These are phyloP conservation scores for Crithidia sp. DNA, from an alignment of 208 protist species.

Conservation along the genomic window DNA sequence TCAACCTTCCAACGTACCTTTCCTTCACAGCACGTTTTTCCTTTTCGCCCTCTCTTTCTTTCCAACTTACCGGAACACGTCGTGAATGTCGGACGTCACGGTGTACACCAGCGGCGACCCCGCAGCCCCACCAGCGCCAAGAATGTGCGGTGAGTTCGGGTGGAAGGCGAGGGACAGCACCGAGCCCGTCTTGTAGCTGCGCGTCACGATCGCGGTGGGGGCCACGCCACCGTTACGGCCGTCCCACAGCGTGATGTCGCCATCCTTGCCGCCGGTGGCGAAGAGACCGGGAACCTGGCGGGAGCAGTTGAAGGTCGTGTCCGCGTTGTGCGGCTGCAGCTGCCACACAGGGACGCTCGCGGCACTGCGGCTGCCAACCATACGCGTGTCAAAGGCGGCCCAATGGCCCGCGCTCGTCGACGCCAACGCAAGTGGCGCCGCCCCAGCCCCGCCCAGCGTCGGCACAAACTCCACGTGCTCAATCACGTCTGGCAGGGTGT, in stretches of 20 bases:
- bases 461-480: slow-evolving; percentile 81
- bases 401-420: slow-evolving; percentile 72
- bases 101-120: slow-evolving; percentile 93
- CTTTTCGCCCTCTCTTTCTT: background rate
- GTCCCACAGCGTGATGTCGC: slow-evolving; percentile 89
- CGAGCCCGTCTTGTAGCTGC: slow-evolving; percentile 80
- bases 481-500: slow-evolving; percentile 52
- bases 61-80: slow-evolving; percentile 42
- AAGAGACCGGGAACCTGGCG: slow-evolving; percentile 78
- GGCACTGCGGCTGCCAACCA: background rate
- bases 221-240: slow-evolving; percentile 40
- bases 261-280: slow-evolving; percentile 91
- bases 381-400: slow-evolving; percentile 80
- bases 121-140: slow-evolving; percentile 76
- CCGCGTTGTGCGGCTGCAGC: slow-evolving; percentile 65
- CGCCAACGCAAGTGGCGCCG: slow-evolving; percentile 52
- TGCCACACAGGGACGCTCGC: slow-evolving; percentile 53
- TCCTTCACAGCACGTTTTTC: background rate
- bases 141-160: slow-evolving; percentile 87
- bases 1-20: too few relatives aligned
- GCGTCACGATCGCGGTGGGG: slow-evolving; percentile 53
- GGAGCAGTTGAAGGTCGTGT: slow-evolving; percentile 81
- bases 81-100: slow-evolving; percentile 77
- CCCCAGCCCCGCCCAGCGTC: slow-evolving; percentile 10
- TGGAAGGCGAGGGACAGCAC: slow-evolving; percentile 88